Evolutionary conservation across 2,329 filamentous ascomycete species (phyloP), one percentile per base, ranked within the genome.

Genomic region (Cryphonectria carpinicola): DNA sequence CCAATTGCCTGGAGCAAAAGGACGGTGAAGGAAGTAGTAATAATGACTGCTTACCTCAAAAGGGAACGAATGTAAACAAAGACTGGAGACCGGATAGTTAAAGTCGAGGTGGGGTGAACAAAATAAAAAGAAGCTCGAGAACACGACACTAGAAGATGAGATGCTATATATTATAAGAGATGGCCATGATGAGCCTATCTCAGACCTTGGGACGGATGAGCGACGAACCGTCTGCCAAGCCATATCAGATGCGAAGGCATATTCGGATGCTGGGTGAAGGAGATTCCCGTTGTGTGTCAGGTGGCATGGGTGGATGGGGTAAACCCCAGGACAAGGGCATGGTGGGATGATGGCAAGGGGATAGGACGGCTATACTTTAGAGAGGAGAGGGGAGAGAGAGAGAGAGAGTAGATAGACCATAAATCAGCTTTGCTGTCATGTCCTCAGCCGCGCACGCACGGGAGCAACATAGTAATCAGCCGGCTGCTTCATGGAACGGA

Each of bases 51-150:
- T 78, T 77, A 84, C 83, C 83, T 85, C 83, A 82, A 80, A 80
- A 82, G 77, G 76, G 79, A 84, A 82, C 79, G 81, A 83, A 82
- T 81, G 81, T 81, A 77, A 79, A 77, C 78, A 77, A 78, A 76
- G 76, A 76, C 79, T 69, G 73, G 74, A 76, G 74, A 73, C 74
- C 73, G 75, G 75, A 69, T 76, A 76, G 81, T 79, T 78, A 78
- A 79, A 14, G 22, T 61, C 22, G 58, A 78, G 76, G 32, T 32
- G 25, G 39, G 32, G 46, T 49, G 35, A 37, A 35, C 32, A 32
- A 56, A 2, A 28, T 76, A 77, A 76, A 76, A 74, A 71, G 73
- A 10, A 39, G 37, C 11, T 77, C 77, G 76, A 72, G 74, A 70
- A 70, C n/a, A 2, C 32, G 74, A 67, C 74, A 72, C 72, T 73